Percentiles rank a stretch among this genome's conserved stretches.
phyloP scores from a whole-genome alignment of 345 rosid genomes.

The Eucalyptus virginea region DNA sequence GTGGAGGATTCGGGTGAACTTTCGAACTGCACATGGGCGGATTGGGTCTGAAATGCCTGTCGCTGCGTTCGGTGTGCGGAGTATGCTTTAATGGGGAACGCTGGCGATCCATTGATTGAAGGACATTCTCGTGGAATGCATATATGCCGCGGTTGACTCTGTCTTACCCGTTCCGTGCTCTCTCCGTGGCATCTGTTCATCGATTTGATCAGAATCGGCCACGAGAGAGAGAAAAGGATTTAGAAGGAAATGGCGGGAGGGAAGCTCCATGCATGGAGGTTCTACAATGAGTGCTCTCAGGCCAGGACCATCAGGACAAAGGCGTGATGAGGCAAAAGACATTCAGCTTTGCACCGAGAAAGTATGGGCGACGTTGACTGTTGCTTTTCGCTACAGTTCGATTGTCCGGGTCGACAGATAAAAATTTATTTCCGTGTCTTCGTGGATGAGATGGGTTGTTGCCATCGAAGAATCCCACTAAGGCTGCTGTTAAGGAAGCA shows the following conservation, averaged over 20 bases:
- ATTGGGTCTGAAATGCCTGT: no score
- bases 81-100: no score
- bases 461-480: not conserved
- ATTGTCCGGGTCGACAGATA: not conserved
- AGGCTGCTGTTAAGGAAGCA: not conserved
- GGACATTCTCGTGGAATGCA: no score
- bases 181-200: not conserved
- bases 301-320: conserved; percentile 16
- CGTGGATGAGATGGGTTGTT: not conserved
- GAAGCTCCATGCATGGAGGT: conserved; percentile 3
- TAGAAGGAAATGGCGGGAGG: conserved; percentile 28
- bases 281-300: not conserved
- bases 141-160: not conserved
- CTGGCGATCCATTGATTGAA: no score
- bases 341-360: conserved; percentile 2
- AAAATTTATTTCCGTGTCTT: not conserved
- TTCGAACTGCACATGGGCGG: no score
- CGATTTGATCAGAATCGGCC: conserved; percentile 40
- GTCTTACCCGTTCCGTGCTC: not conserved
- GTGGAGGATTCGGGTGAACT: no score
- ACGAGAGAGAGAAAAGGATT: conserved; percentile 53
- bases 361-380: conserved; percentile 2
- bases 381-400: not conserved
- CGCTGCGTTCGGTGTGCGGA: no score
- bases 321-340: conserved; percentile 10